Evolutionary conservation across 768 basidiomycete species (phyloP), one percentile per base, ranked within the genome.

Genomic region (Boletus vinaceobasis): DNA sequence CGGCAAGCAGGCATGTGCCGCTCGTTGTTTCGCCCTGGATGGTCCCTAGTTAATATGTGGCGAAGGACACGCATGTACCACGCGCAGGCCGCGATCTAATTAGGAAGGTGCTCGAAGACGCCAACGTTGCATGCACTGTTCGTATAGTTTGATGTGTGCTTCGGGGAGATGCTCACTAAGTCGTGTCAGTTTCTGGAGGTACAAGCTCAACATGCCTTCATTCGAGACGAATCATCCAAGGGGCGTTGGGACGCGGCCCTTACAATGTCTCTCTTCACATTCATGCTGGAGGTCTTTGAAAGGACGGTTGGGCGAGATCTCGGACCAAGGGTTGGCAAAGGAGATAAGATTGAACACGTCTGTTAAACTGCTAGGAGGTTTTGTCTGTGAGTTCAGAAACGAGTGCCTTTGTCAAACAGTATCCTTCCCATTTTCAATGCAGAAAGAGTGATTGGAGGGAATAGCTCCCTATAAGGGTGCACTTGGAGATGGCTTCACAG

Each of bases 171-270:
- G 48, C 53, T 58, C 5, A 69, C 45, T 36, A 9, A 7, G 23
- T 33, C 48, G 13, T 35, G 51, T 13, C 66, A 94, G 90, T 94
- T 95, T 70, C 74, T 97, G 55, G 96, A 98, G 70, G 93, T 98
- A 14, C 93, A 97, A 70, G 96, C 95, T 0, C 95, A 98, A 64
- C 95, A 98, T 61, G 96, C 96, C 4, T 98, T 98, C 72, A 87
- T 98, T 57, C 85, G 95, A 6, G 94, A 96, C 68, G 92, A 94
- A 63, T 80, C 82, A 7, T 91, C 88, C 31, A 98, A 97, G 69
- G 95, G 93, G 2, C 82, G 96, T 50, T 98, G 93, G 93, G 96
- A 98, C 64, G 93, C 93, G 8, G 94, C 94, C 0, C 74, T 98
- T 48, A 93, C 90, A 0, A 78, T 82, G 47, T 86, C 86, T 21